phyloP scores from a whole-genome alignment of 495 filamentous ascomycete genomes.

The Talaromyces nanjingensis region DNA sequence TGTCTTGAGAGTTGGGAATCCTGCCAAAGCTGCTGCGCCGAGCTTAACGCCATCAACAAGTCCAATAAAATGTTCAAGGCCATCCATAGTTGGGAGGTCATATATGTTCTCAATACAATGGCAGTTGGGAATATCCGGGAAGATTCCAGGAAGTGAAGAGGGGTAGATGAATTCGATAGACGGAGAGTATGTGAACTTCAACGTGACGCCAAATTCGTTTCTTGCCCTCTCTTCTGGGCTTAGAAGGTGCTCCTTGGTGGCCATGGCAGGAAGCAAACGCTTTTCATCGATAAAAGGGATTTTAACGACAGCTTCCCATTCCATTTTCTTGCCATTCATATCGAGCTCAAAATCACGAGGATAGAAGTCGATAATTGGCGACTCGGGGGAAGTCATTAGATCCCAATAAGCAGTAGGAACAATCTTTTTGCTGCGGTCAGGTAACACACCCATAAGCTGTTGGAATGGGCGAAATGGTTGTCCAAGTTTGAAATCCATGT shows the following conservation, averaged over 20 bases:
- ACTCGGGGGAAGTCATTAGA: constrained; percentile 83
- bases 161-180: constrained; percentile 73
- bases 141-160: constrained; percentile 81
- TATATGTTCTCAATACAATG: constrained; percentile 93
- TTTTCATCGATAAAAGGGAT: constrained; percentile 97
- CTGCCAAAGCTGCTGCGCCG: constrained; percentile 73
- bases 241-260: constrained; percentile 68
- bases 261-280: constrained; percentile 77
- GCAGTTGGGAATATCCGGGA: constrained; percentile 82
- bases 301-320: constrained; percentile 98
- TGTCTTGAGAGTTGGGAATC: constrained; percentile 84
- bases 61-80: constrained; percentile 76
- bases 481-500: constrained; percentile 87
- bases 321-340: constrained; percentile 99
- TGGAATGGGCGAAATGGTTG: constrained; percentile 93
- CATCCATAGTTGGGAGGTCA: constrained; percentile 87
- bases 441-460: constrained; percentile 96
- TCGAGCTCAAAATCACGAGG: constrained; percentile 95
- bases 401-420: constrained; percentile 83
- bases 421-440: constrained; percentile 93
- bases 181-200: constrained; percentile 86
- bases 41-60: constrained; percentile 83
- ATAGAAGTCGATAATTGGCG: constrained; percentile 98
- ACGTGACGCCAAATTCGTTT: constrained; percentile 83
- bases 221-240: constrained; percentile 67